Evolutionary conservation across 305 asterid species (phyloP).

Genomic region (Fraxinus latifolia): DNA sequence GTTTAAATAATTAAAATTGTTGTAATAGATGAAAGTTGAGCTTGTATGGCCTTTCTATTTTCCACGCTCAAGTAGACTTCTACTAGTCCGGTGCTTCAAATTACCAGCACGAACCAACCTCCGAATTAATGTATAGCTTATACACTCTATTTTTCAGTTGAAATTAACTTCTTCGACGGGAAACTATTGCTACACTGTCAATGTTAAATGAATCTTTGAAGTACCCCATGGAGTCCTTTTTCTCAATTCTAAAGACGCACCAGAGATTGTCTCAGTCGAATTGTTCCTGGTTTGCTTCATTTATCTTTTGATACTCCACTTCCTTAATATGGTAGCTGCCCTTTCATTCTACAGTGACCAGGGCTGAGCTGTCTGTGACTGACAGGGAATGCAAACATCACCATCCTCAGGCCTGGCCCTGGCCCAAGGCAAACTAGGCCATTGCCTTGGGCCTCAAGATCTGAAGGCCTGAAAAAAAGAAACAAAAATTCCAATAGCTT

Average conservation of each 20-base stretch:
- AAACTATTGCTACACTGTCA: background rate
- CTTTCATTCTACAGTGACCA: background rate
- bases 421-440: too few relatives aligned
- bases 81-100: background rate
- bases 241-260: background rate
- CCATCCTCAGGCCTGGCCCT: background rate
- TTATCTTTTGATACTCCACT: background rate
- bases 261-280: background rate
- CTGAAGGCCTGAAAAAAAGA: too few relatives aligned
- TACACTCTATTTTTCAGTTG: background rate
- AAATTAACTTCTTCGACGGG: background rate
- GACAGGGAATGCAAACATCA: background rate
- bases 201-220: background rate
- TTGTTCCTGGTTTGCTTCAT: background rate
- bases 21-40: background rate
- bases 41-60: background rate
- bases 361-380: background rate
- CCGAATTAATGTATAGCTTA: background rate
- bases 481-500: too few relatives aligned
- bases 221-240: background rate
- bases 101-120: background rate
- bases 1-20: background rate
- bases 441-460: too few relatives aligned
- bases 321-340: background rate
- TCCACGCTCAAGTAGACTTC: background rate